Conservation (phyloP, 2,329 filamentous ascomycete species). For the Aspergillus pseudoviridinutans region DNA sequence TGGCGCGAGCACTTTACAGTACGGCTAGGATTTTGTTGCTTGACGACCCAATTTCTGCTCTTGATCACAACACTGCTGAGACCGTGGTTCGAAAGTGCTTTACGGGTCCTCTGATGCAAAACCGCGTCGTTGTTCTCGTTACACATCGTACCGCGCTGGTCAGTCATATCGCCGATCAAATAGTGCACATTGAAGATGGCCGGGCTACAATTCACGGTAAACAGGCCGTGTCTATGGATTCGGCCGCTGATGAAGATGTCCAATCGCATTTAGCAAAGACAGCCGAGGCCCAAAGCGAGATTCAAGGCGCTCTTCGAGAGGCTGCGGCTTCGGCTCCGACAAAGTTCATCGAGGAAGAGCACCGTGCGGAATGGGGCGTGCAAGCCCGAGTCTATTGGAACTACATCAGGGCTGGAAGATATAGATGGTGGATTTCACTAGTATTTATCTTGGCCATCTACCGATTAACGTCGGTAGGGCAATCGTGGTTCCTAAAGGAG, state of each 20-base stretch:
- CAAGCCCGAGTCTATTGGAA: constrained; percentile 74
- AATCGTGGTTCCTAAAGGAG: constrained; percentile 78
- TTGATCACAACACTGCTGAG: constrained; percentile 63
- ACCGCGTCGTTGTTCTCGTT: constrained; percentile 55
- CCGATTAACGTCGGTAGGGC: constrained; percentile 60
- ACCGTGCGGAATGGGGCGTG: constrained; percentile 70
- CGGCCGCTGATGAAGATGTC: constrained; percentile 34
- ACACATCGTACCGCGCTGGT: constrained; percentile 69
- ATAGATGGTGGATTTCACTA: constrained; percentile 67
- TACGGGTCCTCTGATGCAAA: constrained; percentile 51
- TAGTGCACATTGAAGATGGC: constrained; percentile 66
- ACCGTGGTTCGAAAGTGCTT: constrained; percentile 57
- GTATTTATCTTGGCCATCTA: constrained; percentile 61
- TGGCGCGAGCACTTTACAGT: constrained; percentile 60
- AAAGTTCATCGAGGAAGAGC: constrained; percentile 77
- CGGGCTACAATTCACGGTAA: constrained; percentile 49
- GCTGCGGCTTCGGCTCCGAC: constrained; percentile 57
- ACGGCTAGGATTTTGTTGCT: constrained; percentile 52
- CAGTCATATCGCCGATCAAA: constrained; percentile 66
- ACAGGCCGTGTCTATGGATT: constrained; percentile 44
- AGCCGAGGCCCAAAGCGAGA: constrained; percentile 16
- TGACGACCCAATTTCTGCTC: constrained; percentile 57
- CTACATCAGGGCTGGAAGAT: constrained; percentile 76
- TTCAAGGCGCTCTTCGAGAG: constrained; percentile 37
- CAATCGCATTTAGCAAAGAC: constrained; percentile 9